phyloP scores from a whole-genome alignment of 495 filamentous ascomycete species.

The Saxophila tyrrhenica region DNA sequence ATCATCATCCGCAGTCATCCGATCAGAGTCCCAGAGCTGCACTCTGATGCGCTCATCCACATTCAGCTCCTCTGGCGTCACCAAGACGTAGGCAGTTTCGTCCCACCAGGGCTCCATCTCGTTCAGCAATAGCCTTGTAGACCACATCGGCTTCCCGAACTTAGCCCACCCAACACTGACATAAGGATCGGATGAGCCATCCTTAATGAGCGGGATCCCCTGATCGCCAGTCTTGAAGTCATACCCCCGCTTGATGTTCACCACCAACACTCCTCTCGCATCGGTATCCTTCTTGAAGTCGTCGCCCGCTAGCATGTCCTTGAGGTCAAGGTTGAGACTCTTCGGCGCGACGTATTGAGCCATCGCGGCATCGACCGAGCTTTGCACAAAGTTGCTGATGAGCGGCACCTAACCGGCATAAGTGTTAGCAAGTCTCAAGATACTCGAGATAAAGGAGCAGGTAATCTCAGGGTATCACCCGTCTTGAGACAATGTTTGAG shows the following conservation, averaged over 20 bases:
- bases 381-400: constrained; percentile 62
- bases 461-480: no score
- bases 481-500: no score
- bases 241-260: constrained; percentile 49
- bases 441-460: no score
- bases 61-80: constrained; percentile 58
- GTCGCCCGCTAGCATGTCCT: constrained; percentile 63
- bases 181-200: constrained; percentile 55
- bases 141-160: constrained; percentile 55
- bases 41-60: constrained; percentile 56
- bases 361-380: constrained; percentile 56
- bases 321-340: constrained; percentile 57
- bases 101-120: constrained; percentile 58
- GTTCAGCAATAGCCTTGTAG: constrained; percentile 50
- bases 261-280: constrained; percentile 50
- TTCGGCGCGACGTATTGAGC: constrained; percentile 65
- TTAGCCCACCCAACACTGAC: constrained; percentile 64
- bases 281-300: constrained; percentile 65
- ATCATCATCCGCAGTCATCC: constrained; percentile 58
- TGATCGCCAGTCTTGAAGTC: constrained; percentile 59
- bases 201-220: constrained; percentile 40
- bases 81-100: constrained; percentile 53
- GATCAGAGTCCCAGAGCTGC: constrained; percentile 64
- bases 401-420: no score
- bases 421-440: no score